phyloP scores from a whole-genome alignment of 495 filamentous ascomycete species.

The Neurospora discreta region DNA sequence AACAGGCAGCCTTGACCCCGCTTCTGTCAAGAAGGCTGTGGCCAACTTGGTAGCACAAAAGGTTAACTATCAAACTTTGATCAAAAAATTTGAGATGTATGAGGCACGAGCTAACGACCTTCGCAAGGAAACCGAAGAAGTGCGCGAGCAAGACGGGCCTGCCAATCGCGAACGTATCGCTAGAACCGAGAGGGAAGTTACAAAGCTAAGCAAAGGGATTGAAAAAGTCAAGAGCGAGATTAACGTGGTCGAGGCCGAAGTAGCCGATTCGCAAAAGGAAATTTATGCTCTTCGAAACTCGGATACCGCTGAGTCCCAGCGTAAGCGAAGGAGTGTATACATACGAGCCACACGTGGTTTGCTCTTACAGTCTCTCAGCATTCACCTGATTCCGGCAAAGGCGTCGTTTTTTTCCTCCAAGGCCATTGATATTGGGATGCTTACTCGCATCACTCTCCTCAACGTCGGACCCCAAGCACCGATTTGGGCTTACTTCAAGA shows the following conservation, averaged over 20 bases:
- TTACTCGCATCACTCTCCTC: conserved; percentile 45
- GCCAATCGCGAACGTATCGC: neutral
- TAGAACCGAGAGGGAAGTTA: conserved; percentile 9
- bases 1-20: neutral
- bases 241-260: conserved; percentile 10
- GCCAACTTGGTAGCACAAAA: conserved; percentile 9
- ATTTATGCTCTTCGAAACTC: neutral
- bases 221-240: conserved; percentile 15
- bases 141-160: conserved; percentile 1
- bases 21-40: neutral
- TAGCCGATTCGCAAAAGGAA: conserved; percentile 12
- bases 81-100: conserved; percentile 12
- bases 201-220: conserved; percentile 7
- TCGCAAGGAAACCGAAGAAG: conserved; percentile 9
- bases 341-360: conserved; percentile 42
- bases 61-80: conserved; percentile 12
- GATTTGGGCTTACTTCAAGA: conserved; percentile 43
- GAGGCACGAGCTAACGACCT: conserved; percentile 10
- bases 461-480: conserved; percentile 48
- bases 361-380: conserved; percentile 35
- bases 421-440: conserved; percentile 39
- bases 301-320: conserved; percentile 7
- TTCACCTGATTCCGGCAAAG: conserved; percentile 48
- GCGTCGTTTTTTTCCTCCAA: conserved; percentile 37
- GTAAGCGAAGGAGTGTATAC: conserved; percentile 34